A percentile compares a stretch with the other conserved stretches of the same genome.
Conservation (phyloP, 148 eudicot species). For the Polygonum aviculare region DNA sequence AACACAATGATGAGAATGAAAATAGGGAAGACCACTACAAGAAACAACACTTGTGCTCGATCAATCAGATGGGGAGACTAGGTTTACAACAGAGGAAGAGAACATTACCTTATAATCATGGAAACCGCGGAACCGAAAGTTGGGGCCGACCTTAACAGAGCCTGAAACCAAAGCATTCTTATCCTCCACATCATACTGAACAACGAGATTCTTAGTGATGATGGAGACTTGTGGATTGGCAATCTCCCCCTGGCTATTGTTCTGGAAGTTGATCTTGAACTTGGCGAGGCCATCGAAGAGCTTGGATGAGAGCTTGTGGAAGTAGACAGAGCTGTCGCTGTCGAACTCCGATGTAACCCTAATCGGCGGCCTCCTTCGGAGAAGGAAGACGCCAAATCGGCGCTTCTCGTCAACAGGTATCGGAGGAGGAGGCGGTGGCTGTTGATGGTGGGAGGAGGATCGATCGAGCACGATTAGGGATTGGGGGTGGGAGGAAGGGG, state of each 20-base stretch:
- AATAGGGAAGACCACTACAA: not conserved
- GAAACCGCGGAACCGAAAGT: constrained; percentile 37
- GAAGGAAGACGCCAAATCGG: constrained; percentile 17
- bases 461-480: constrained; percentile 11
- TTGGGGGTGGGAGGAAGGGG: constrained; percentile 16
- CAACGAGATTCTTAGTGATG: constrained; percentile 45
- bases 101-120: constrained; percentile 56
- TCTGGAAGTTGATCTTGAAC: constrained; percentile 61
- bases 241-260: constrained; percentile 44
- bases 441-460: constrained; percentile 11
- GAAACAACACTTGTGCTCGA: not conserved
- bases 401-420: constrained; percentile 10
- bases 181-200: constrained; percentile 63
- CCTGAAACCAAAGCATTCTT: constrained; percentile 55
- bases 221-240: constrained; percentile 54
- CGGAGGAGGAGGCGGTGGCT: constrained; percentile 14
- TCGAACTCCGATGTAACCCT: constrained; percentile 77
- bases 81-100: not conserved
- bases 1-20: not conserved
- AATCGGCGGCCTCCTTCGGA: constrained; percentile 45
- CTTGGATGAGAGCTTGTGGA: constrained; percentile 69
- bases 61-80: not conserved
- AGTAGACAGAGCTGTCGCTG: constrained; percentile 55
- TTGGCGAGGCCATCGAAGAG: constrained; percentile 61
- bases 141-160: constrained; percentile 44